Base-by-base conservation (phyloP, 345 rosid genomes). In the Nephelium lappaceum region DNA sequence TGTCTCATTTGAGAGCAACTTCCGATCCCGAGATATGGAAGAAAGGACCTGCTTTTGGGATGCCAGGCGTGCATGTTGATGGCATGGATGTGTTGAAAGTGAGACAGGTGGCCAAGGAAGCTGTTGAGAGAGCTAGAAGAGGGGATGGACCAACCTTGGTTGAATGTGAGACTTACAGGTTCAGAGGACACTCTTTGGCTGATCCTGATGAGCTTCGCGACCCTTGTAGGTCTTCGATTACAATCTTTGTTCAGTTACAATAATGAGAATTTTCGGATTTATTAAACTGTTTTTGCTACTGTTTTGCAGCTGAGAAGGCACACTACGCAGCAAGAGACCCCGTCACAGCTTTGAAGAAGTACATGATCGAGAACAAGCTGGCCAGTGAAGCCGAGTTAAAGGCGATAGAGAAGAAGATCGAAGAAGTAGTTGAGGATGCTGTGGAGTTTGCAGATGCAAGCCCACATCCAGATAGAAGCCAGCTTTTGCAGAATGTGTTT, bases 121-220 rank as follows among this genome's bases (percentile, higher is more conserved):
- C 89, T 8, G 62, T 88, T 73, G 86, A 64, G 45, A 82, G 93
- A 72, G 93, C 91, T 64, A 82, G 91, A 77, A 89, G 85, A 81
- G 91, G 93, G 73, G 88, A 85, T 45, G 91, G 93, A 16, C 93
- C 91, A 1, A 87, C 93, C 23, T 79, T 89, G 87, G 89, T 89
- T 14, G 93, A 87, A 78, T 89, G 93, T 14, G 89, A 89, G 81
- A 89, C 91, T 21, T 87, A 89, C 83, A 85, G 89, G 79, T 87
- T 89, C 51, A 86, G 89, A 81, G 93, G 93, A 73, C 93, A 89
- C 85, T 88, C 93, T 63, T 84, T 89, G 86, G 93, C 91, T 61
- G 93, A 89, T 86, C 93, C 91, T 58, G 91, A 89, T 61, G 93
- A 89, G 83, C 93, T 89, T 69, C 93, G 89, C 75, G 88, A 89